Evolutionary conservation across 331 rosid genomes (phyloP).

Genomic region (Malus hybrid): DNA sequence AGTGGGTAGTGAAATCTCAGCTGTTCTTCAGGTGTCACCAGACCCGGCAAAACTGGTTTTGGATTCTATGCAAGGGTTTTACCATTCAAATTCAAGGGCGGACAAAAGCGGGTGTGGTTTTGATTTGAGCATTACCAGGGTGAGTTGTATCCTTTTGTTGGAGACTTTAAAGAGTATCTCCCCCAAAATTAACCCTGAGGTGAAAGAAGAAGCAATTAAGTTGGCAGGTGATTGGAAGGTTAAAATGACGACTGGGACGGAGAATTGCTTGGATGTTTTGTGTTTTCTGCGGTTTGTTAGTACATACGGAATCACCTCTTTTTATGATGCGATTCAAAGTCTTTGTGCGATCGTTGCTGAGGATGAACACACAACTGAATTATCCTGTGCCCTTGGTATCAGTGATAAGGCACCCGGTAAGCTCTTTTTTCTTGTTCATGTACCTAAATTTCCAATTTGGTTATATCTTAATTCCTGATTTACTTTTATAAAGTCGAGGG

Average conservation of each 20-base stretch:
- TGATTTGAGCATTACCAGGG: slow-evolving; percentile 15
- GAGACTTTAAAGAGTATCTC: slow-evolving; percentile 20
- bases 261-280: slow-evolving; percentile 22
- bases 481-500: not conserved
- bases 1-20: slow-evolving; percentile 6
- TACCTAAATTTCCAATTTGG: not conserved
- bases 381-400: slow-evolving; percentile 20
- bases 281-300: slow-evolving; percentile 27
- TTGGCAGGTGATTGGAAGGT: slow-evolving; percentile 34
- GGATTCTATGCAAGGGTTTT: slow-evolving; percentile 31
- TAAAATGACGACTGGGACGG: slow-evolving; percentile 2
- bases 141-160: slow-evolving; percentile 31
- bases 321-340: slow-evolving; percentile 12
- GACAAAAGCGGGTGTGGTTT: slow-evolving; percentile 5
- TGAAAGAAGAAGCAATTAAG: slow-evolving; percentile 25
- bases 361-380: slow-evolving; percentile 26
- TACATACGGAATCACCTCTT: slow-evolving; percentile 12
- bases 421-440: not conserved
- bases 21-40: slow-evolving; percentile 12
- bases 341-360: slow-evolving; percentile 24
- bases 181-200: slow-evolving; percentile 16
- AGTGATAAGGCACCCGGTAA: slow-evolving; percentile 24
- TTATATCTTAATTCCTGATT: not conserved
- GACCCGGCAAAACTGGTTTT: slow-evolving; percentile 35
- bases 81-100: slow-evolving; percentile 6